phyloP scores from a whole-genome alignment of 2,329 filamentous ascomycete species.

The Botrytis galanthina region DNA sequence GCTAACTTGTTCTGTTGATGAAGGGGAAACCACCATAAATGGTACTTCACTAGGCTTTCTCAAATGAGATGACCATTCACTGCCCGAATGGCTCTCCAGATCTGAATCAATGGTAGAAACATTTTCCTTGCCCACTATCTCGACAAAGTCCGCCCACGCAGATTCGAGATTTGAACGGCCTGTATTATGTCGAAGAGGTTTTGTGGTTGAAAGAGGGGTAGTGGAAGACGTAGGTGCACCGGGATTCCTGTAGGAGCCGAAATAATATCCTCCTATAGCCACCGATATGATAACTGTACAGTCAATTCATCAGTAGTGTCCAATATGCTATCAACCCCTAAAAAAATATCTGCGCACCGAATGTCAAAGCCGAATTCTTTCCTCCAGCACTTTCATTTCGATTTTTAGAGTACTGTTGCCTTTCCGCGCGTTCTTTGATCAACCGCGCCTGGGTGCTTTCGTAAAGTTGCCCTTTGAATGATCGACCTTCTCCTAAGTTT shows the following conservation, averaged over 20 bases:
- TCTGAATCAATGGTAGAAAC: slow-evolving; percentile 60
- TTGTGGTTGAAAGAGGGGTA: slow-evolving; percentile 52
- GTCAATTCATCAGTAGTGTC: slow-evolving; percentile 11
- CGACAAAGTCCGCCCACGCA: slow-evolving; percentile 66
- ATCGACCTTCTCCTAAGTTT: slow-evolving; percentile 27
- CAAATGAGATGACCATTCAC: slow-evolving; percentile 62
- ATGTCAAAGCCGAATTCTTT: slow-evolving; percentile 53
- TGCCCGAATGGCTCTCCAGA: slow-evolving; percentile 56
- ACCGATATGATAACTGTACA: slow-evolving; percentile 34
- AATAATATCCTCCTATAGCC: slow-evolving; percentile 47
- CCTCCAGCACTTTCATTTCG: slow-evolving; percentile 42
- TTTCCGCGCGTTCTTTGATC: slow-evolving; percentile 53
- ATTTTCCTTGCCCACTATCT: slow-evolving; percentile 61
- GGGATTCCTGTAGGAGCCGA: slow-evolving; percentile 55
- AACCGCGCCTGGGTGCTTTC: slow-evolving; percentile 56
- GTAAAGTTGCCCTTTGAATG: slow-evolving; percentile 59
- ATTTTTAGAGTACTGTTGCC: slow-evolving; percentile 48
- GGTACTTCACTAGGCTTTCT: slow-evolving; percentile 49
- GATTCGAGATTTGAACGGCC: slow-evolving; percentile 64
- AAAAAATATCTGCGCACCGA: slow-evolving; percentile 44
- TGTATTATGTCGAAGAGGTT: slow-evolving; percentile 55
- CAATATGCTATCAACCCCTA: slow-evolving; percentile 13
- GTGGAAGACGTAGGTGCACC: slow-evolving; percentile 56
- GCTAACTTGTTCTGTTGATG: slow-evolving; percentile 78
- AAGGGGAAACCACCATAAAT: slow-evolving; percentile 74